Evolutionary conservation across 2,329 filamentous ascomycete genomes (phyloP), one percentile per base, ranked within the genome.

Genomic region (Colletotrichum gloeosporioides): DNA sequence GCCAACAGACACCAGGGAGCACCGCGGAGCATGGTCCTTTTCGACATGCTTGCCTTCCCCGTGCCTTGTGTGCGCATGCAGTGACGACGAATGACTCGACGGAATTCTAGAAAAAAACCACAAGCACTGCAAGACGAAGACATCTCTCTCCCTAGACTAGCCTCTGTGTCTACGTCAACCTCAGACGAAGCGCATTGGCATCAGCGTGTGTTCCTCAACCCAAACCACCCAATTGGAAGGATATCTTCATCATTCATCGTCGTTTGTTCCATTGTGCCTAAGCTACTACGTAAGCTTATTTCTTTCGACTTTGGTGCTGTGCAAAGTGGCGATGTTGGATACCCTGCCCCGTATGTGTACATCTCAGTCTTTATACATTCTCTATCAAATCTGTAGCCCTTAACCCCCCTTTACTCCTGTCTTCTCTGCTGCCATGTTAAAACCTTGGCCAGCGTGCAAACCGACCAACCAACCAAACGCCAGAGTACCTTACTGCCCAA

Each of bases 281-380:
- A 31, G 15, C 4, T 49, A 18, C 44, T 39, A 8, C 27, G 8
- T 9, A 16, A 15, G 31, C 32, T 36, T n/a, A 25, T 12, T 25
- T 22, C 32, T 27, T n/a, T 59, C 49, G 36, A 32, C 4, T 44
- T 55, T 25, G 18, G 13, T 59, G 18, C 27, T 29, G 27, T 18
- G 13, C 8, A 32, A 31, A 34, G 16, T 62, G 12, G 49, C 59
- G 59, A 62, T 62, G n/a, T 32, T 62, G 18, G 18, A 18, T 61
- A n/a, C 25, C 67, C n/a, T 8, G 22, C 31, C 62, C 10, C 67
- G 68, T 39, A 55, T 67, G 25, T 70, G 32, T 75, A 27, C 34
- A 71, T 68, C 53, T 59, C 61, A 77, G 36, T 78, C 68, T 78
- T 77, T 67, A 53, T 71, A 64, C 75, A 75, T 77, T 77, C 53